Evolutionary conservation across 495 filamentous ascomycete genomes (phyloP).

Genomic region (Parathielavia hyrcaniae): DNA sequence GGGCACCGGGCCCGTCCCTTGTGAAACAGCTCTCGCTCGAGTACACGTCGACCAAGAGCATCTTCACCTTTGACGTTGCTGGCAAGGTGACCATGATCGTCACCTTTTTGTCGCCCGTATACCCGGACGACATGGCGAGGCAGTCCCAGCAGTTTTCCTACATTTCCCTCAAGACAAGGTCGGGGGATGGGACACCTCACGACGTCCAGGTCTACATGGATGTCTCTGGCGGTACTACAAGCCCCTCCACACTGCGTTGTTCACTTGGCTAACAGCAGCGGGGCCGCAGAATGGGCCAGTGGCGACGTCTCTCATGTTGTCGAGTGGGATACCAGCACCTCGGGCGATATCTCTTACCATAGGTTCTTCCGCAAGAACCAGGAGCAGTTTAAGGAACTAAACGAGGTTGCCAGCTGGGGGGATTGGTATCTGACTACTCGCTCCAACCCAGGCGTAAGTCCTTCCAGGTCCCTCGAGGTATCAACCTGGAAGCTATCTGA

Average conservation of each 20-base stretch:
- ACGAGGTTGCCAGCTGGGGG: conserved; percentile 81
- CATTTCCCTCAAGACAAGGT: conserved; percentile 58
- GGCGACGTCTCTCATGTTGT: conserved; percentile 36
- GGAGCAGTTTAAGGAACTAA: conserved; percentile 58
- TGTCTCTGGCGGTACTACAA: conserved; percentile 64
- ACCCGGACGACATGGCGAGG: conserved; percentile 72
- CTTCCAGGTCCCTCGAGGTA: not conserved
- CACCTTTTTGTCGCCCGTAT: conserved; percentile 84
- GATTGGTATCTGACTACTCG: conserved; percentile 64
- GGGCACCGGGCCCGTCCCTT: conserved; percentile 46
- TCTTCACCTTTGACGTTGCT: conserved; percentile 70
- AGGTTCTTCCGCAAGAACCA: conserved; percentile 57
- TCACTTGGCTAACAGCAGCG: conserved; percentile 20
- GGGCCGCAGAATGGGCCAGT: conserved; percentile 40
- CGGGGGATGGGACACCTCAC: conserved; percentile 50
- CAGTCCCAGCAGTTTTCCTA: conserved; percentile 90
- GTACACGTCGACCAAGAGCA: conserved; percentile 83
- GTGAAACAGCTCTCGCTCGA: conserved; percentile 51
- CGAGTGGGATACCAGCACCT: conserved; percentile 36
- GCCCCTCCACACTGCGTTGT: not conserved
- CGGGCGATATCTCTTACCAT: conserved; percentile 42
- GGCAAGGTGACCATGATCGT: conserved; percentile 62
- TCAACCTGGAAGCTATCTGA: conserved; percentile 11
- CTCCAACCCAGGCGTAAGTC: conserved; percentile 33
- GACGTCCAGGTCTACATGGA: conserved; percentile 79